Conservation (phyloP, 192 early-diverging fungal genomes). For the Gonapodya prolifera region DNA sequence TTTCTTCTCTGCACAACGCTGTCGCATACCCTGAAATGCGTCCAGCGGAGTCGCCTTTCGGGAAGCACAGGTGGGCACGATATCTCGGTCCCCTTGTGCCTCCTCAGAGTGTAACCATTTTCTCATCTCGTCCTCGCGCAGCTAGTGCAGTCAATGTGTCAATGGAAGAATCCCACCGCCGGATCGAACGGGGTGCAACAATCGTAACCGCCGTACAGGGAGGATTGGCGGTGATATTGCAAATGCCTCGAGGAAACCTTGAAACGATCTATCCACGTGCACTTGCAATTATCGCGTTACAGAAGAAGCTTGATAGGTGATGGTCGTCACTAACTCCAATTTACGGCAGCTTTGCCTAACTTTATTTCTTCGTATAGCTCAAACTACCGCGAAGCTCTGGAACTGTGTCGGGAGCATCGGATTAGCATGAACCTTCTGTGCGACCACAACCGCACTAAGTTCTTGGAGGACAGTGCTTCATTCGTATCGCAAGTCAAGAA, state of each 20-base stretch:
- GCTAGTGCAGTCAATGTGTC: constrained; percentile 26
- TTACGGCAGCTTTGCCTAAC: neutral
- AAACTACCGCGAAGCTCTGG: constrained; percentile 69
- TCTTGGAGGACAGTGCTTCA: constrained; percentile 48
- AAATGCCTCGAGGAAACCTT: constrained; percentile 96
- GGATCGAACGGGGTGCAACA: constrained; percentile 83
- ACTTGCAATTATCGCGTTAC: constrained; percentile 62
- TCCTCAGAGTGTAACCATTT: constrained; percentile 10
- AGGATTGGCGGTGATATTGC: constrained; percentile 38
- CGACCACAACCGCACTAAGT: constrained; percentile 59
- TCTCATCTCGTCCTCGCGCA: constrained; percentile 23
- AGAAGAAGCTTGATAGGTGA: constrained; percentile 40
- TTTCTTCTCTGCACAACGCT: constrained; percentile 79
- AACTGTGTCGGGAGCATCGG: constrained; percentile 72
- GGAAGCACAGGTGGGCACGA: constrained; percentile 3
- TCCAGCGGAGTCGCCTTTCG: constrained; percentile 27
- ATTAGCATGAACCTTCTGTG: constrained; percentile 88
- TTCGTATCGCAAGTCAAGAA: constrained; percentile 69
- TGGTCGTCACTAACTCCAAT: constrained; percentile 3
- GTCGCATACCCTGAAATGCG: constrained; percentile 63
- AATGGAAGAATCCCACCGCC: constrained; percentile 54
- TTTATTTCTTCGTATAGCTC: constrained; percentile 11
- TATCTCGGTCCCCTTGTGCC: neutral
- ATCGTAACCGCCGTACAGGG: constrained; percentile 66
- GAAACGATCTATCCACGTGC: constrained; percentile 88